A percentile compares a stretch with the other conserved stretches of the same genome.
These are phyloP conservation scores for Fusarium paranaense DNA, from an alignment of 2,329 filamentous ascomycete genomes.

Conservation along the genomic window DNA sequence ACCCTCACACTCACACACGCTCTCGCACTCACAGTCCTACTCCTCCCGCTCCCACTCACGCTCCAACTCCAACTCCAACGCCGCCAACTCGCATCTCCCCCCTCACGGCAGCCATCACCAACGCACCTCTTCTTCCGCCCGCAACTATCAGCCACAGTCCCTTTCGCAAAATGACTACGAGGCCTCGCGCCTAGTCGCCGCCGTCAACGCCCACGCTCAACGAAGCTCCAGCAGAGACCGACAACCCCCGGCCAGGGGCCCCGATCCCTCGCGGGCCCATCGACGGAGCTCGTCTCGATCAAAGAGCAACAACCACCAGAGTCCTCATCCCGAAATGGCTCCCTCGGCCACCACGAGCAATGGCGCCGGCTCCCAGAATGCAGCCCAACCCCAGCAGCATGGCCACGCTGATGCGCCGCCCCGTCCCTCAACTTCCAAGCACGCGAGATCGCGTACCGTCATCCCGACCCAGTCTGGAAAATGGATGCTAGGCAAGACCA, in stretches of 20 bases:
- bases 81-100: conserved; percentile 41
- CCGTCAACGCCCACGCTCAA: conserved; percentile 59
- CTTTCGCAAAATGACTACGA: conserved; percentile 78
- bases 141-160: conserved; percentile 56
- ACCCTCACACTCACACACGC: conserved; percentile 40
- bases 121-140: conserved; percentile 54
- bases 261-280: conserved; percentile 60
- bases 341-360: conserved; percentile 65
- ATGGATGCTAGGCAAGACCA: conserved; percentile 96
- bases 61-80: conserved; percentile 42
- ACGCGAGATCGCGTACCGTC: conserved; percentile 76
- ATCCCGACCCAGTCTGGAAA: conserved; percentile 92
- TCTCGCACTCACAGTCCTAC: conserved; percentile 34
- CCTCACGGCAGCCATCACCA: conserved; percentile 49
- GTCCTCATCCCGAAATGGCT: conserved; percentile 59
- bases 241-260: conserved; percentile 63
- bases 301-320: conserved; percentile 50
- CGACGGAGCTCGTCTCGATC: conserved; percentile 64
- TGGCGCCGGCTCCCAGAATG: conserved; percentile 63
- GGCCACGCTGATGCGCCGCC: conserved; percentile 51
- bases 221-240: conserved; percentile 75
- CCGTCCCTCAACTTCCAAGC: conserved; percentile 57
- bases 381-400: conserved; percentile 57
- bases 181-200: conserved; percentile 72
- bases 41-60: conserved; percentile 40